phyloP scores from a whole-genome alignment of 768 basidiomycete genomes.

The Sutorius australiensis region DNA sequence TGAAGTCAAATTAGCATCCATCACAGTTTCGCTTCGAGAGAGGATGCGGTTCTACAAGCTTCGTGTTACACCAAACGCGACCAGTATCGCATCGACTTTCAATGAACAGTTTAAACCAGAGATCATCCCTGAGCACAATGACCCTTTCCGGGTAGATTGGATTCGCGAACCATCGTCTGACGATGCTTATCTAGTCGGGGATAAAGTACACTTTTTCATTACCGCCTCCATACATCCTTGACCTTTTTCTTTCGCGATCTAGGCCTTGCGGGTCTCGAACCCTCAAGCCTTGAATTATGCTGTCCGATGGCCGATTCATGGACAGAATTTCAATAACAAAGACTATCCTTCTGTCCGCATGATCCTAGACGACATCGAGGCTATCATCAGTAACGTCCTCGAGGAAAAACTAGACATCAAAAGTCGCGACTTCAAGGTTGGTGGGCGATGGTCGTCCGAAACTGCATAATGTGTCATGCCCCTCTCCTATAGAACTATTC shows the following conservation, averaged over 20 bases:
- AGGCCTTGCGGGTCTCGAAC: slow-evolving; percentile 71
- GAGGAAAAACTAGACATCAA: slow-evolving; percentile 55
- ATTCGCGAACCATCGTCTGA: slow-evolving; percentile 54
- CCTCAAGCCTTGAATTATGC: slow-evolving; percentile 64
- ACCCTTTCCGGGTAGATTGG: slow-evolving; percentile 84
- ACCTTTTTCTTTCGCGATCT: slow-evolving; percentile 5
- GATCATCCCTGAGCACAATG: slow-evolving; percentile 80
- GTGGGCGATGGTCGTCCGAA: slow-evolving; percentile 9
- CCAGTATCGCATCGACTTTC: slow-evolving; percentile 67
- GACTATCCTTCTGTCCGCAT: slow-evolving; percentile 72
- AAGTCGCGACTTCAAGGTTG: slow-evolving; percentile 56
- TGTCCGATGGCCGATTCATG: slow-evolving; percentile 79
- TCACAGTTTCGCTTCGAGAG: slow-evolving; percentile 69
- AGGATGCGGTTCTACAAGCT: slow-evolving; percentile 86
- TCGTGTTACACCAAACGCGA: slow-evolving; percentile 66
- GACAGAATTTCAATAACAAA: slow-evolving; percentile 76
- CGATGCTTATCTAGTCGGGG: slow-evolving; percentile 54
- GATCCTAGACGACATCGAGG: slow-evolving; percentile 74
- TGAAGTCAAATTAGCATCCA: slow-evolving; percentile 69
- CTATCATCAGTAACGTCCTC: slow-evolving; percentile 61
- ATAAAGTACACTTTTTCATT: slow-evolving; percentile 45
- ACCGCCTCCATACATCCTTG: background rate
- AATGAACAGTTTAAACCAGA: slow-evolving; percentile 85
- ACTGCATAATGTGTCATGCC: background rate
- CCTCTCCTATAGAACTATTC: slow-evolving; percentile 65